These are phyloP conservation scores for Carallia pectinifolia DNA, from an alignment of 345 rosid species.

Conservation along the genomic window DNA sequence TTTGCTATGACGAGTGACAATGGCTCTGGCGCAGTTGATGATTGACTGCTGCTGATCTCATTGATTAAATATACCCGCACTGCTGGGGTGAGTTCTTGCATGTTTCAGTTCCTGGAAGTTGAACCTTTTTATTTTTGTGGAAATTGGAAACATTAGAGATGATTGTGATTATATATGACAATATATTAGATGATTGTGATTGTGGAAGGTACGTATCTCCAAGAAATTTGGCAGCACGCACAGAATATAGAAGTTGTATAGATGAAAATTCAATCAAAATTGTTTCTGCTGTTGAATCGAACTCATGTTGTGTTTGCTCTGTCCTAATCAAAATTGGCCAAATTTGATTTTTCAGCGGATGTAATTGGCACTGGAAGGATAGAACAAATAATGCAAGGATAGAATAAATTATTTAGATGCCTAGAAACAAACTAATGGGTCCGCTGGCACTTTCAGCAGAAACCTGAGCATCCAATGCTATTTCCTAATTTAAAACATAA, in stretches of 20 bases:
- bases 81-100: conserved; percentile 2
- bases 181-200: conserved; percentile 2
- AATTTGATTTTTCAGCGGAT: too few species aligned
- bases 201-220: not conserved
- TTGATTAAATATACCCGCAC: not conserved
- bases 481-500: too few species aligned
- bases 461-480: not conserved
- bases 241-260: too few species aligned
- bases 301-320: too few species aligned
- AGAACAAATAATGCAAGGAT: too few species aligned
- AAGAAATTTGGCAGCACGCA: not conserved
- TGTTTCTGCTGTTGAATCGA: too few species aligned
- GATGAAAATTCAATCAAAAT: not conserved
- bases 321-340: too few species aligned
- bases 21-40: not conserved
- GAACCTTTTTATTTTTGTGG: not conserved
- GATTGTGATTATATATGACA: not conserved
- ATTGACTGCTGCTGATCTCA: not conserved
- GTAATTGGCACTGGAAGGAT: too few species aligned
- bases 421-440: not conserved
- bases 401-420: too few species aligned
- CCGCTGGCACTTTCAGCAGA: not conserved
- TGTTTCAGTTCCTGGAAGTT: not conserved
- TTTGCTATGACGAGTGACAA: not conserved
- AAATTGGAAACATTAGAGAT: conserved; percentile 1